Percentiles rank a stretch among this genome's conserved stretches.
phyloP scores from a whole-genome alignment of 163 green algal genomes.

The Chlamydomonas reinhardtii region DNA sequence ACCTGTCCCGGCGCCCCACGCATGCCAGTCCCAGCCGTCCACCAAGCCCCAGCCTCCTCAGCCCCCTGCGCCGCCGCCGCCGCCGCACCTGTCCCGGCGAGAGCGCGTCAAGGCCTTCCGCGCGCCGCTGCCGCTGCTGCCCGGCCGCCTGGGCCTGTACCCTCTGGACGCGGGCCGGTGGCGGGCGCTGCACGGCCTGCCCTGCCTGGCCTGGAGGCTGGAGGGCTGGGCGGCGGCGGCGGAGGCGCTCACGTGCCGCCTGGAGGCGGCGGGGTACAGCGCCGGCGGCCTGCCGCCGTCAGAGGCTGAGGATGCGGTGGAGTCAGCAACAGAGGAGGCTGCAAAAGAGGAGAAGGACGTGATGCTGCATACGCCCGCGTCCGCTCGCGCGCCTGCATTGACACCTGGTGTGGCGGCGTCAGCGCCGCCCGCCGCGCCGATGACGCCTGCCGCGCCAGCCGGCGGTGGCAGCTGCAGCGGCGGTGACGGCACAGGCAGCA shows the following conservation, averaged over 20 bases:
- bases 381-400: too few relatives aligned
- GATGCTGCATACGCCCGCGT: too few relatives aligned
- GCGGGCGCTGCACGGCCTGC: constrained; percentile 20
- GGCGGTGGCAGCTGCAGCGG: too few relatives aligned
- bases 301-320: neutral
- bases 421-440: too few relatives aligned
- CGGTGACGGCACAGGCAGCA: too few relatives aligned
- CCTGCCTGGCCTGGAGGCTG: neutral
- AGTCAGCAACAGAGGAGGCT: neutral
- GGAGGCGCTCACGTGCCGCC: neutral
- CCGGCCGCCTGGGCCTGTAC: neutral
- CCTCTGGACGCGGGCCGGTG: neutral
- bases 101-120: neutral
- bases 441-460: too few relatives aligned
- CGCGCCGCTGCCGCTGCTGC: neutral
- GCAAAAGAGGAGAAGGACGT: neutral
- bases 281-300: neutral
- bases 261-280: neutral
- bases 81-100: neutral
- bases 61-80: too few relatives aligned
- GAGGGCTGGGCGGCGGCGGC: constrained; percentile 8
- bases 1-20: neutral
- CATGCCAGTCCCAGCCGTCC: neutral
- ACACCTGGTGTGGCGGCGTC: too few relatives aligned
- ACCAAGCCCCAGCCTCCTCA: too few relatives aligned